Percentiles rank a stretch among this genome's conserved stretches.
Evolutionary conservation across 2,329 filamentous ascomycete genomes (phyloP).

Genomic region (Camptophora hylomeconis): DNA sequence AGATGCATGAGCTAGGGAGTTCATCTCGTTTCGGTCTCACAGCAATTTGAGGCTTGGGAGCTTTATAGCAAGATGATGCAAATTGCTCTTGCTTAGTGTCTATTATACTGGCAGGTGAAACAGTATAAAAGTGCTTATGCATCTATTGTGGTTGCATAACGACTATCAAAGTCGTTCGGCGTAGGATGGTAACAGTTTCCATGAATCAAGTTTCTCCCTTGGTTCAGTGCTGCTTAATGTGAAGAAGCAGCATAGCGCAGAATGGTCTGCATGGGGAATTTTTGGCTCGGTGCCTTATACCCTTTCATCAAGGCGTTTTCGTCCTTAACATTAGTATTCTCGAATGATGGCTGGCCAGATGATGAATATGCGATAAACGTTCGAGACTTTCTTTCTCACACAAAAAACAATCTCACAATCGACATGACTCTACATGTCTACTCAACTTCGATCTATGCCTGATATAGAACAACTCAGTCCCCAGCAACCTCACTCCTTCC

Average conservation of each 20-base stretch:
- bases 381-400: too few relatives aligned
- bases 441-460: neutral
- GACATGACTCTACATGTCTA: neutral
- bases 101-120: conserved; percentile 11
- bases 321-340: too few relatives aligned
- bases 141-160: conserved; percentile 2
- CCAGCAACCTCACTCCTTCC: neutral
- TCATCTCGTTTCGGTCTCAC: conserved; percentile 9
- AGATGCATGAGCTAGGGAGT: conserved; percentile 17
- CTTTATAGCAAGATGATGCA: conserved; percentile 14
- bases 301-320: too few relatives aligned
- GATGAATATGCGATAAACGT: too few relatives aligned
- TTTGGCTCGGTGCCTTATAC: too few relatives aligned
- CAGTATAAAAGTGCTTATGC: conserved; percentile 2
- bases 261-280: too few relatives aligned
- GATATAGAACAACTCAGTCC: neutral
- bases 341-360: too few relatives aligned
- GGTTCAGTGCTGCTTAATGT: too few relatives aligned
- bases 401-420: too few relatives aligned
- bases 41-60: too few relatives aligned
- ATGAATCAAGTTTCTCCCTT: too few relatives aligned
- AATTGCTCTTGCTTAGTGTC: conserved; percentile 7
- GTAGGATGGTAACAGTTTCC: conserved; percentile 5
- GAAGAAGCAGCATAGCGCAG: too few relatives aligned
- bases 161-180: conserved; percentile 3